Evolutionary conservation across 352 stramenopile genomes (phyloP), one percentile per base, ranked within the genome.

Genomic region (Globisporangium irregulare): DNA sequence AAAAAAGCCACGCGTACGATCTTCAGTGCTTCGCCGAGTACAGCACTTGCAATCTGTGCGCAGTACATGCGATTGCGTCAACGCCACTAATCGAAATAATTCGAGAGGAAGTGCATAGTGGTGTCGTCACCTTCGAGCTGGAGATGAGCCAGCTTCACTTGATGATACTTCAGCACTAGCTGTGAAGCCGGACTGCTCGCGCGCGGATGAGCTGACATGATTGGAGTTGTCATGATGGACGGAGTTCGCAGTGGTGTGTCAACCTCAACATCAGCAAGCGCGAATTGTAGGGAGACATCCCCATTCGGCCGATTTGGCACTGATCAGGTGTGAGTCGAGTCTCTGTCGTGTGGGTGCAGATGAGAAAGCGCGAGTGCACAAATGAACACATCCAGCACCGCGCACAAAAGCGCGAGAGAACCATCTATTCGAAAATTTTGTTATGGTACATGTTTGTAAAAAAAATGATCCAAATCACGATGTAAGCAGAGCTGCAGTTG

Each of bases 371-470:
- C 4, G 41, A 48, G 41, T n/a, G 14, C 14, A 59, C 2, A 22
- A 41, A 38, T 20, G 24, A 18, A 12, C 22, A 6, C 41, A 34
- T 41, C 25, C 2, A 14, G n/a, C 41, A 25, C 22, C 54, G 54
- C 54, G 18, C 54, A 14, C 27, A 43, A 32, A n/a, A 24, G 15
- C 41, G 46, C 18, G 46, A n/a, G 20, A 48, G 29, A 29, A 20
- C 20, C 22, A 34, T 29, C 55, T 61, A 22, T 61, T 46, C 27
- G 32, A 48, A 27, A 27, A n/a, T 61, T 5, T 48, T 61, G 55
- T 32, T 61, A 61, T 61, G 29, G 25, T 61, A 61, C 55, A 61
- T 9, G 4, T n/a, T 29, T 29, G 55, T 46, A 61, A 61, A 24
- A 61, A 24, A 34, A 53, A 27, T 7, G 15, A n/a, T 43, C 27